Base-by-base conservation (phyloP, 345 rosid species). In the Salix caprea region DNA sequence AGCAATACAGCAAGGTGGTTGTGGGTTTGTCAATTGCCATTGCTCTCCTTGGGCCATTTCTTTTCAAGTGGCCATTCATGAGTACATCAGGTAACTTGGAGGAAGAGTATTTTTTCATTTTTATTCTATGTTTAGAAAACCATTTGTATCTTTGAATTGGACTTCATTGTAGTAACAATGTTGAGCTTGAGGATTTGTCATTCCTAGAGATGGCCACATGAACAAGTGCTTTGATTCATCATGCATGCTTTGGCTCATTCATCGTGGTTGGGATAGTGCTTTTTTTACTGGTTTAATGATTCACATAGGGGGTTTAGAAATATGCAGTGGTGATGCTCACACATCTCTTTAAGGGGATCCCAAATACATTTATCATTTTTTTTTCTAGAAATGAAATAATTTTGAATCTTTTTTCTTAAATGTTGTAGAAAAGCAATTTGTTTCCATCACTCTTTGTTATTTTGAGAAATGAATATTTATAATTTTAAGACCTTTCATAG, bases 1-100 rank as follows among this genome's bases (percentile, higher is more conserved):
- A 92, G 82, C 87, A 32, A 40, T 96, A 96, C 80, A 93, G 98
- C 89, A 91, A 91, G 80, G 92, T 93, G 85, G 98, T 96, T 50
- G 91, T 96, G 28, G 90, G 88, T 73, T 80, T 93, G 84, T 93
- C 99, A 62, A 74, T 92, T 54, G 84, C 92, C 58, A 82, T 93
- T 76, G 98, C 98, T 78, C 78, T 91, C 65, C 70, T 92, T 34
- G 99, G 97, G 67, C 98, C 99, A 72, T 62, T 93, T 79, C 88
- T 96, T 86, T 96, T 93, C 86, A 93, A 90, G 70, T 96, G 99
- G 98, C 97, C 99, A 44, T 90, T 92, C 75, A 81, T 93, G 72
- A 80, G 91, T 86, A 91, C 96, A 72, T 76, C 91, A 86, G 99
- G 99, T 96, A 89, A 76, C 54, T 65, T 76, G 37, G 67, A 71